Percentiles rank a stretch among this genome's conserved stretches.
Evolutionary conservation across 768 basidiomycete genomes (phyloP).

Genomic region (Ramaria rubella): DNA sequence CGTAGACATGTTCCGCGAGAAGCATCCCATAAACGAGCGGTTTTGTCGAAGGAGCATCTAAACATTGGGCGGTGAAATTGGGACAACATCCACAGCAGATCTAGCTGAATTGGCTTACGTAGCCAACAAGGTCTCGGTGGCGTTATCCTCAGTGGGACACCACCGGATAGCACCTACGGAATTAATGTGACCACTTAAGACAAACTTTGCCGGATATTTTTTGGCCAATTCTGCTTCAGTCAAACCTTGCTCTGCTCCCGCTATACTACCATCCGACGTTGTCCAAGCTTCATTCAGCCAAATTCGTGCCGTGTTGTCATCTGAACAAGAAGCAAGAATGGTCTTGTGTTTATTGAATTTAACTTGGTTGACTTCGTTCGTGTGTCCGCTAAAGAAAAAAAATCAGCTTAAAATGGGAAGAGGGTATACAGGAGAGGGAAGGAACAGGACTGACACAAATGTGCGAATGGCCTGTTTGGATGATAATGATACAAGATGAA

Average conservation of each 20-base stretch:
- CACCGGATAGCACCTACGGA: conserved; percentile 63
- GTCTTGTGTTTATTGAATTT: conserved; percentile 61
- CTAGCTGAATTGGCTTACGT: too few relatives aligned
- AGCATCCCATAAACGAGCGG: conserved; percentile 79
- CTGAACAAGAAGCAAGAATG: conserved; percentile 72
- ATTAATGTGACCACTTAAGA: conserved; percentile 58
- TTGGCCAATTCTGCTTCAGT: conserved; percentile 31
- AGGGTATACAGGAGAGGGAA: neutral
- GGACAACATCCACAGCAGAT: too few relatives aligned
- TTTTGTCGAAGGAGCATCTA: conserved; percentile 76
- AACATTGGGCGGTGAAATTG: too few relatives aligned
- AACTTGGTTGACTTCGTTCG: conserved; percentile 72
- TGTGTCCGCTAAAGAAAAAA: conserved; percentile 51
- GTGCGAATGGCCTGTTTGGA: conserved; percentile 49
- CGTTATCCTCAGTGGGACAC: conserved; percentile 49
- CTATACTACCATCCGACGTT: conserved; percentile 6
- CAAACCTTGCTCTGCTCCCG: conserved; percentile 1
- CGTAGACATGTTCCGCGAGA: conserved; percentile 68
- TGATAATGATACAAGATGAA: conserved; percentile 55
- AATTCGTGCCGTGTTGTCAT: conserved; percentile 71
- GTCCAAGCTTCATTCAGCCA: conserved; percentile 50
- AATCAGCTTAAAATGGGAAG: neutral
- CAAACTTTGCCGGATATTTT: conserved; percentile 30
- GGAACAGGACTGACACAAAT: conserved; percentile 49
- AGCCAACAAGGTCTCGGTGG: conserved; percentile 55